These are phyloP conservation scores for Penicillium silybi DNA, from an alignment of 495 filamentous ascomycete species.

Conservation along the genomic window DNA sequence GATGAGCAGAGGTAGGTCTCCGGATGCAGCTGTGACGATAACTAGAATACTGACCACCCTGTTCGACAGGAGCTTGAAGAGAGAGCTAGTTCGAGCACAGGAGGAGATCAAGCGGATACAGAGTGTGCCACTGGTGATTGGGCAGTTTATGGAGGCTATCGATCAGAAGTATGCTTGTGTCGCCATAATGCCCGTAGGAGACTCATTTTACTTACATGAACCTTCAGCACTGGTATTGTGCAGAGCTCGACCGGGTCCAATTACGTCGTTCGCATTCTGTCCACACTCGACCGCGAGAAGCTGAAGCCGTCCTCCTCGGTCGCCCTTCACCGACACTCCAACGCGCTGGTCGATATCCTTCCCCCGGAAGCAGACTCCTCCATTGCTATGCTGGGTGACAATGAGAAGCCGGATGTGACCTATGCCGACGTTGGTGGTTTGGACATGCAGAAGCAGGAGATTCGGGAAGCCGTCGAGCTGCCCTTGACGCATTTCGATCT, in stretches of 20 bases:
- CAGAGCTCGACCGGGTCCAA: conserved; percentile 98
- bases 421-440: conserved; percentile 97
- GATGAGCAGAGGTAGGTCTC: conserved; percentile 83
- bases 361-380: conserved; percentile 97
- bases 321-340: conserved; percentile 95
- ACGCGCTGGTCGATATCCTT: conserved; percentile 96
- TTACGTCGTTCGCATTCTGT: conserved; percentile 97
- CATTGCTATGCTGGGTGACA: conserved; percentile 93
- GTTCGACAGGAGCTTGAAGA: conserved; percentile 78
- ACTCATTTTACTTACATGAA: not conserved
- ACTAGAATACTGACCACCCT: conserved; percentile 7
- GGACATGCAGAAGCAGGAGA: conserved; percentile 99
- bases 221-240: conserved; percentile 85
- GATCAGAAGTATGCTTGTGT: conserved; percentile 80
- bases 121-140: conserved; percentile 95
- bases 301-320: conserved; percentile 97
- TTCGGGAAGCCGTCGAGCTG: conserved; percentile 93
- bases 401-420: conserved; percentile 97
- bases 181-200: not conserved
- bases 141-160: conserved; percentile 99
- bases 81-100: conserved; percentile 93
- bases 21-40: not conserved
- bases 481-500: conserved; percentile 96
- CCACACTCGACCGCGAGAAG: conserved; percentile 95
- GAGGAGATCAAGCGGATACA: conserved; percentile 99